Evolutionary conservation across 129 eudicot species (phyloP), one percentile per base, ranked within the genome.

Genomic region (Pseudognaphalium luteoalbum): DNA sequence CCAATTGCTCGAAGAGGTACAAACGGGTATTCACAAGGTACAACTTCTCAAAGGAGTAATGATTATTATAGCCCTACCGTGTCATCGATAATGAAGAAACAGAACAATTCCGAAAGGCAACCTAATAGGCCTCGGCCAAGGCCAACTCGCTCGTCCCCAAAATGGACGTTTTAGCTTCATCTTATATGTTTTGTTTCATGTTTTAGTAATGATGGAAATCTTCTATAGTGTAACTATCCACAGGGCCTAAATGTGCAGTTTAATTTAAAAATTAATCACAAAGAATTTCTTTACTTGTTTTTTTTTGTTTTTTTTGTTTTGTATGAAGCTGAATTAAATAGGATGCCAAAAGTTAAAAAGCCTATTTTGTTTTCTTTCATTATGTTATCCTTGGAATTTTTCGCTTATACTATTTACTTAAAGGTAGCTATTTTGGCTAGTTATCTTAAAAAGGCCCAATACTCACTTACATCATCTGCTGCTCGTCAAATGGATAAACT

Each of bases 81-180:
- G 15, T 93, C 98, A 4, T 93, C 97, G 8, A 86, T 93, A 60
- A 93, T 93, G 98, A 93, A 93, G 86, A 93, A 90, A 75, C 82
- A 96, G 63, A 87, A 86, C 82, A 83, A 78, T 68, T 33, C 78
- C 42, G 97, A 88, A 76, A 85, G 60, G 67, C 86, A 71, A 70
- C 80, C 80, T 64, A 87, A 34, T 78, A 78, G 85, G 76, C 84
- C 63, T 30, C 79, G 88, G 67, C 90, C 75, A 25, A 83, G 25
- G 76, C 82, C 87, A 39, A 86, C 76, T 44, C 87, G 88, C 83
- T 86, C 96, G 30, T 93, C 98, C 69, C 94, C 98, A 0, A 92
- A 87, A 84, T 93, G 96, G 96, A 79, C 66, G 28, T 86, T 86
- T 64, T 93, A 80, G 82, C 61, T 70, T 51, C 72, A 63, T 72